Evolutionary conservation across 768 basidiomycete species (phyloP), one percentile per base, ranked within the genome.

Genomic region (Boletus bicolor): DNA sequence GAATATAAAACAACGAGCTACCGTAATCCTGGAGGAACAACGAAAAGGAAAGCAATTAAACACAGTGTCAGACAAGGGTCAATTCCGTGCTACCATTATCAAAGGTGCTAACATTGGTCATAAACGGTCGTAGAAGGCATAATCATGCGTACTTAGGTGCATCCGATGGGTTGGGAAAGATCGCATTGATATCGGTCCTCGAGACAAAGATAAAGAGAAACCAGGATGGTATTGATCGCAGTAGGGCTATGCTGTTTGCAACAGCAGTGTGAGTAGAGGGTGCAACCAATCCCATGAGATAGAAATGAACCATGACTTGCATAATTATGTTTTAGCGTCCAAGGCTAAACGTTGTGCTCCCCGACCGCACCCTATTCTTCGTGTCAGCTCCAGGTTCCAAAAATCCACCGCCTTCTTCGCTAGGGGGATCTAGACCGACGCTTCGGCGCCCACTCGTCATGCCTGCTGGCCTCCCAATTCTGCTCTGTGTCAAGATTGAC

Each of bases 361-460:
- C 72, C 5, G 67, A 65, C 11, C 71, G 73, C 17, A 55, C 50
- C 47, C 72, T 63, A 53, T 57, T 64, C 47, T 55, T 64, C 55
- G 48, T 64, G 49, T 64, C 62, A 14, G 43, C 26, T 17, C 35
- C 55, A 34, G 63, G 58, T 39, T 62, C 65, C 46, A 62, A 55
- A 21, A 60, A 58, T 36, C 45, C 58, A 37, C 24, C 44, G 8
- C 49, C 21, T 14, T 68, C 62, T 51, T 72, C 66, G 14, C 54
- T 34, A 42, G 55, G 57, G 47, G 59, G 67, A 39, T 71, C 71
- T 37, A 64, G 53, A 28, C 72, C 75, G 17, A 69, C 71, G 50
- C 77, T 80, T 34, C 79, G 77, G 51, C 79, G 73, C 28, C 80
- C 71, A 58, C 73, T 76, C 3, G 72, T 73, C 48, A 75, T 63